Base-by-base conservation (phyloP, 352 stramenopile genomes). In the Phytophthora boehmeriae region DNA sequence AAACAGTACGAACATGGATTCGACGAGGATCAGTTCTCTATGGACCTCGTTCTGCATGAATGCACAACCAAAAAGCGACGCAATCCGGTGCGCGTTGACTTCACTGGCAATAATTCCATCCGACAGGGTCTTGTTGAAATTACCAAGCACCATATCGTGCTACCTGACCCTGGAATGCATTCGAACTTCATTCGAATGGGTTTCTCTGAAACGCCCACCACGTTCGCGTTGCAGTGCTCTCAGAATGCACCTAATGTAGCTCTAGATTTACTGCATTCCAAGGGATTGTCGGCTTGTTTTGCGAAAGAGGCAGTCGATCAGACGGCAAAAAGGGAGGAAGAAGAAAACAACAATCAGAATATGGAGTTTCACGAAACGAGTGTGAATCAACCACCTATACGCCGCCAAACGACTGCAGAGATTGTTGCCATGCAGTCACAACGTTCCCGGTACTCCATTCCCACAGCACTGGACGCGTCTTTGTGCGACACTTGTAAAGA, bases 1-100 rank as follows among this genome's bases (percentile, higher is more conserved):
- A 93, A 93, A 56, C 83, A 93, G 52, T 95, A 93, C 54, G 83
- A 93, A 35, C 73, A 90, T 43, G 84, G 76, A 10, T 95, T 95
- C 63, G 85, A 91, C 44, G 82, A 92, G 22, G 83, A 93, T 8
- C 64, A 86, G 5, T 95, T 95, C 50, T 91, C 78, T 1, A 67
- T 93, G 36, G 86, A 95, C 54, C 73, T 95, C 10, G 73, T 93
- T 20, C 65, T 95, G 43, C 83, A 91, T 28, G 83, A 89, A 9
- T 75, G 73, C 30, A 88, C 48, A 51, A 27, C 45, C 22, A 84
- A 75, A 28, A 53, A 72, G 41, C 51, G 63, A 3, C 66, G 68
- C 4, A 75, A 75, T 19, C 65, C 73, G 16, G 70, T 90, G 11
- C 68, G 67, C 0, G 78, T 92, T 36, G 76, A 92, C 34, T 92